Conservation (phyloP, 2,329 filamentous ascomycete genomes). For the Pezicula carpinea region DNA sequence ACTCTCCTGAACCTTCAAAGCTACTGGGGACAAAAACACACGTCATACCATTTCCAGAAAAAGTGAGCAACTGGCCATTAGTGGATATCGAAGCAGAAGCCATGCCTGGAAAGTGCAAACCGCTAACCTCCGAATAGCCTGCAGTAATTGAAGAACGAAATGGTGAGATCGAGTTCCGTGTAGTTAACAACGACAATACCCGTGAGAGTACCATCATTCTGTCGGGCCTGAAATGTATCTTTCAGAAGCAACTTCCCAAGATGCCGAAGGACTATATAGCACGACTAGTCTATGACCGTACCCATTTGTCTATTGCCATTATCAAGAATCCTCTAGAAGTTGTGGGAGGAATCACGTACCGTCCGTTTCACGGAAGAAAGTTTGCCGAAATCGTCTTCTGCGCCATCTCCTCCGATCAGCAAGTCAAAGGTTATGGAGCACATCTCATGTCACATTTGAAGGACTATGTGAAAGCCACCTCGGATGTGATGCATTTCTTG, state of each 20-base stretch:
- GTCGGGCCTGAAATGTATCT: conserved; percentile 94
- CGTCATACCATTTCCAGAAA: conserved; percentile 83
- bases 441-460: conserved; percentile 98
- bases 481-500: conserved; percentile 95
- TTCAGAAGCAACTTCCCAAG: conserved; percentile 96
- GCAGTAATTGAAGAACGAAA: conserved; percentile 90
- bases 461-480: conserved; percentile 96
- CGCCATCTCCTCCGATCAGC: conserved; percentile 94
- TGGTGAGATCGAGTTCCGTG: conserved; percentile 93
- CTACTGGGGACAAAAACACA: conserved; percentile 51
- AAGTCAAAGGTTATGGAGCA: conserved; percentile 97
- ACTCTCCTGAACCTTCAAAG: conserved; percentile 41
- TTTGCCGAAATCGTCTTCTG: conserved; percentile 99
- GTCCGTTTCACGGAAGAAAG: conserved; percentile 83
- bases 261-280: conserved; percentile 99
- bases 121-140: conserved; percentile 46
- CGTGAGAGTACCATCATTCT: conserved; percentile 89
- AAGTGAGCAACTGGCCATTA: conserved; percentile 44
- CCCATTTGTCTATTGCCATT: conserved; percentile 93
- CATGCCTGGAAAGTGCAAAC: not conserved
- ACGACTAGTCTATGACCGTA: conserved; percentile 92
- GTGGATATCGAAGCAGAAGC: not conserved
- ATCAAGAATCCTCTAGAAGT: conserved; percentile 95
- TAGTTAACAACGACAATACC: conserved; percentile 93
- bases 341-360: conserved; percentile 95